Conservation (phyloP, 257 asterid species). For the Mitragyna speciosa region DNA sequence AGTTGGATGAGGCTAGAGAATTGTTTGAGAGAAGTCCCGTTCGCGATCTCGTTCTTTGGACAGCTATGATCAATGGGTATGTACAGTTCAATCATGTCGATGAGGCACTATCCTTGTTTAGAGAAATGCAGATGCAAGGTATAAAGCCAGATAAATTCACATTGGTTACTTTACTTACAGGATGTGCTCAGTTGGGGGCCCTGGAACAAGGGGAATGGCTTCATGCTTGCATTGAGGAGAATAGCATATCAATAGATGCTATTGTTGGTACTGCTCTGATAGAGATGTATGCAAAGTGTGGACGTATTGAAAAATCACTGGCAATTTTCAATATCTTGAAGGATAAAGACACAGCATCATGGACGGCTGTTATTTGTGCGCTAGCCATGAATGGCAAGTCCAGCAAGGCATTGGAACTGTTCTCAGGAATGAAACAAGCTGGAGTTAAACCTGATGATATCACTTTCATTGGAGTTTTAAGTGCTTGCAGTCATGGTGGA, state of each 20-base stretch:
- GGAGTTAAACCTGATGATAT: constrained; percentile 73
- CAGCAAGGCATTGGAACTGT: constrained; percentile 52
- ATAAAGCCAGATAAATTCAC: constrained; percentile 81
- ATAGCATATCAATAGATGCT: constrained; percentile 49
- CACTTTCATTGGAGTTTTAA: constrained; percentile 74
- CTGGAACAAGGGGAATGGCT: constrained; percentile 80
- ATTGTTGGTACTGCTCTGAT: constrained; percentile 82
- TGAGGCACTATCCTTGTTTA: constrained; percentile 64
- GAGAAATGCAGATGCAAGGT: constrained; percentile 62
- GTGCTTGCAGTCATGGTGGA: constrained; percentile 89
- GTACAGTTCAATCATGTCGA: constrained; percentile 73
- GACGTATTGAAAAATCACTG: constrained; percentile 59
- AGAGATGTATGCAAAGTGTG: constrained; percentile 90
- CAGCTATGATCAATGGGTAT: constrained; percentile 81
- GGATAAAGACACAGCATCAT: constrained; percentile 64
- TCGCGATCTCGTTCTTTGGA: constrained; percentile 77
- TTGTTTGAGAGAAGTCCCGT: constrained; percentile 65
- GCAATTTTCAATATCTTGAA: constrained; percentile 51
- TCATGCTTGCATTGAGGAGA: constrained; percentile 53
- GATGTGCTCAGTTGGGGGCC: constrained; percentile 83
- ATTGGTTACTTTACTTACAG: constrained; percentile 71
- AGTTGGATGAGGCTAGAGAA: constrained; percentile 62
- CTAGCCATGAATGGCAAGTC: constrained; percentile 71
- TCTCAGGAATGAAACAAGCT: constrained; percentile 56
- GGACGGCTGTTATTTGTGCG: constrained; percentile 74